These are phyloP conservation scores for Gossypium schwendimanii DNA, from an alignment of 441 rosid genomes.

Conservation along the genomic window DNA sequence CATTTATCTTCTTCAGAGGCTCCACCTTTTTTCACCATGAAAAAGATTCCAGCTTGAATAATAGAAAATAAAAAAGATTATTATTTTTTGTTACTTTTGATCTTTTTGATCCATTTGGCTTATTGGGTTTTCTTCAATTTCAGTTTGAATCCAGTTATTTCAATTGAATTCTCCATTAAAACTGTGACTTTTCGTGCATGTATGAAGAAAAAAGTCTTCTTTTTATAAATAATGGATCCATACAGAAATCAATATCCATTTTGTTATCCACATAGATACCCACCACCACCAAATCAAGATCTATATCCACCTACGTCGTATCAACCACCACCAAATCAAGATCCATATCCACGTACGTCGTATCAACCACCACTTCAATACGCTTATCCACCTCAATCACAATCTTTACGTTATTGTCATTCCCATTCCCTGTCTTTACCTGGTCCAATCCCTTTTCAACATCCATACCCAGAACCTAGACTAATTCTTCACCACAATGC, in stretches of 20 bases:
- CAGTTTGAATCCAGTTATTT: neutral
- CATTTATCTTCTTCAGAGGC: neutral
- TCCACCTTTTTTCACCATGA: neutral
- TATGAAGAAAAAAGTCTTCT: neutral
- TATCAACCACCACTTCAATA: constrained; percentile 35
- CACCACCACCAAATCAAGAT: constrained; percentile 36
- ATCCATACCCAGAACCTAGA: constrained; percentile 27
- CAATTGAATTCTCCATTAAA: constrained; percentile 6
- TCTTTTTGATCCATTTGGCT: neutral
- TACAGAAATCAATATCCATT: constrained; percentile 11
- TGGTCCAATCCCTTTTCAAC: constrained; percentile 25
- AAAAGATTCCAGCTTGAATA: neutral
- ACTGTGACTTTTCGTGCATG: neutral
- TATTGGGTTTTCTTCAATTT: constrained; percentile 4
- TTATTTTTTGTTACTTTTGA: too few species aligned
- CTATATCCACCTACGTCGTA: constrained; percentile 34
- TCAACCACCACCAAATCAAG: constrained; percentile 41
- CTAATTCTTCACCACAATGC: constrained; percentile 30
- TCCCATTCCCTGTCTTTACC: neutral
- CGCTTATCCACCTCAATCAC: constrained; percentile 27
- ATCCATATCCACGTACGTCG: constrained; percentile 31
- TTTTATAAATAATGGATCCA: neutral
- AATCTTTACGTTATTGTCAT: constrained; percentile 26
- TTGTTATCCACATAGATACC: constrained; percentile 16
- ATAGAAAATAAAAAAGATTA: neutral